Base-by-base conservation (phyloP, 2,329 filamentous ascomycete species). In the Leptographium flavum region DNA sequence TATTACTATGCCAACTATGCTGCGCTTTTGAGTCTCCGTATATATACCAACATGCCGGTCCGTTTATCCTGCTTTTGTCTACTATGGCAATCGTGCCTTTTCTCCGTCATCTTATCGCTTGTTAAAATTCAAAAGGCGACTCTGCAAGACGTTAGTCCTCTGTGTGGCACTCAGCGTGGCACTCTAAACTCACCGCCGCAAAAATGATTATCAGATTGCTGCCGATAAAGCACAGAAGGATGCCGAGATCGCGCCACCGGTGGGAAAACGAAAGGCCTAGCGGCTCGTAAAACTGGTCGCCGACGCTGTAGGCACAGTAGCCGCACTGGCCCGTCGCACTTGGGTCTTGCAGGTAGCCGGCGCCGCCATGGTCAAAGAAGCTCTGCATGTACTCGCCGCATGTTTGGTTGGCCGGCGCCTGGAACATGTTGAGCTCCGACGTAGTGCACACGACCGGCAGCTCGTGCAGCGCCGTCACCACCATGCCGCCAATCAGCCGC, bases 211-310 rank as follows among this genome's bases (percentile, higher is more conserved):
- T 71, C 55, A 92, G 57, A 60, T 93, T 94, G 57, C 80, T 87
- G 14, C 64, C 84, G 44, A 93, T 71, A 56, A 87, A 94, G 1
- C 79, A 81, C 28, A 74, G 53, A 53, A 81, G 81, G 50, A 94
- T 93, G 2, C 86, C 87, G 46, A 92, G 47, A 54, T 94, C 86
- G 45, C 87, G 74, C 87, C 87, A 94, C 15, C 87, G 68, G 51
- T 83, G 25, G 37, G 66, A 64, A 54, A 81, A 94, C 3, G 64
- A 66, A 55, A 93, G 73, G 3, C 73, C 71, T 17, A 93, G 70
- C 0, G 75, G 70, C 44, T 66, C 57, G 57, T 84, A 93, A 57
- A 90, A 94, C 63, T 94, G 70, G 52, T 94, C 83, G 27, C 87
- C 87, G 13, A 84, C 65, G 50, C 73, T 79, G 64, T 78, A 93